Conservation (phyloP, 2,329 filamentous ascomycete species). For the Alternaria brassicae region DNA sequence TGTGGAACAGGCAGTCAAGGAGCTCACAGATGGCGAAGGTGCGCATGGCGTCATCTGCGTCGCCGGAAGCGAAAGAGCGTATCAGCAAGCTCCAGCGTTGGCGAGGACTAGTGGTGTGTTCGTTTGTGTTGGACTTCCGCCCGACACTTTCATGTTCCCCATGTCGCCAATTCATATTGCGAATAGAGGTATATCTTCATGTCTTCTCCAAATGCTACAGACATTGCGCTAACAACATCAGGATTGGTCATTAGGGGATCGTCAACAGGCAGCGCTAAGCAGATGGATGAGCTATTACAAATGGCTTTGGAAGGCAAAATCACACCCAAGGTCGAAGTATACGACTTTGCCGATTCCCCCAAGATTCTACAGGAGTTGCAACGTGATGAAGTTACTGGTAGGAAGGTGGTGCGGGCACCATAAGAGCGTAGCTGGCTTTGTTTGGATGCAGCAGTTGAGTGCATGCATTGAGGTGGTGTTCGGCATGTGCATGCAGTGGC, state of each 20-base stretch:
- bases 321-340: conserved; percentile 47
- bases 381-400: conserved; percentile 45
- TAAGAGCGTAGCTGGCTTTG: background rate
- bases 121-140: conserved; percentile 58
- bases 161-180: conserved; percentile 58
- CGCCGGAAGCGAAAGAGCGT: conserved; percentile 55
- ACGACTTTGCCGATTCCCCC: conserved; percentile 46
- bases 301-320: conserved; percentile 54
- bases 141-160: conserved; percentile 53
- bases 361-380: conserved; percentile 46
- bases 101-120: conserved; percentile 57
- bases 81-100: conserved; percentile 54
- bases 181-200: conserved; percentile 47
- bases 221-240: conserved; percentile 8
- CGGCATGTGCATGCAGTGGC: background rate
- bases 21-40: conserved; percentile 53
- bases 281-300: conserved; percentile 57
- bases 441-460: background rate
- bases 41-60: conserved; percentile 58
- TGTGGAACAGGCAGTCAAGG: conserved; percentile 50
- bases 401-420: conserved; percentile 46
- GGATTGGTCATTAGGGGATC: conserved; percentile 57
- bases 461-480: conserved; percentile 2
- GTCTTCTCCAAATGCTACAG: background rate
- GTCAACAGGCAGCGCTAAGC: conserved; percentile 54